Evolutionary conservation across 768 basidiomycete species (phyloP), one percentile per base, ranked within the genome.

Genomic region (Galerina marginata): DNA sequence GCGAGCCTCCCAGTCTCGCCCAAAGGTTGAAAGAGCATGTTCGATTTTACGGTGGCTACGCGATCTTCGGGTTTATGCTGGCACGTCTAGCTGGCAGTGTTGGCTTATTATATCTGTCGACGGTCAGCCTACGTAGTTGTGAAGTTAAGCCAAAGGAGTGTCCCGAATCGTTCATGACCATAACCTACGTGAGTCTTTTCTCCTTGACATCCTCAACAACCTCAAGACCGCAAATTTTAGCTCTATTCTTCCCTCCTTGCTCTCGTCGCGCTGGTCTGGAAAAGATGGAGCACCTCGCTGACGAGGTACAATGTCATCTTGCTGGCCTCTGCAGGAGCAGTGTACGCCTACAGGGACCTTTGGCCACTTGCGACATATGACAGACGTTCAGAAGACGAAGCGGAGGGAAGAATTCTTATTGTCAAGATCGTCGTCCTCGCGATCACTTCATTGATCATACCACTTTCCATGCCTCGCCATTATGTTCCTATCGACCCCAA

Each of bases 301-400:
- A 58, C 57, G 20, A 55, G 58, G 15, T 73, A 72, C 57, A 57
- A 71, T 45, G 69, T 54, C 44, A 10, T 65, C 25, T 9, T 78
- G 11, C 63, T 76, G 1, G 43, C 77, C 38, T 76, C 56, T 56
- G 74, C 65, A 63, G 75, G 62, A 74, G 62, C 53, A 4, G 75
- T 86, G 2, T 89, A 82, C 67, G 67, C 71, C 9, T 83, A 85
- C 66, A 79, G 86, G 25, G 81, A 84, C 62, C 52, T 89, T 9
- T 86, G 78, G 72, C 87, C 88, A 2, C 67, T 88, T 5, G 74
- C 77, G 26, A 87, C 83, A 4, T 84, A 74, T 68, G 73, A 74
- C 4, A 67, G 78, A 12, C 25, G 40, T 9, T 83, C 86, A 2
- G 58, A 69, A 10, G 87, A 88, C 63, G 68, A 61, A 3, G 65